Evolutionary conservation across 164 flowering plant species (phyloP), one percentile per base, ranked within the genome.

Genomic region (Cinnamomum micranthum): DNA sequence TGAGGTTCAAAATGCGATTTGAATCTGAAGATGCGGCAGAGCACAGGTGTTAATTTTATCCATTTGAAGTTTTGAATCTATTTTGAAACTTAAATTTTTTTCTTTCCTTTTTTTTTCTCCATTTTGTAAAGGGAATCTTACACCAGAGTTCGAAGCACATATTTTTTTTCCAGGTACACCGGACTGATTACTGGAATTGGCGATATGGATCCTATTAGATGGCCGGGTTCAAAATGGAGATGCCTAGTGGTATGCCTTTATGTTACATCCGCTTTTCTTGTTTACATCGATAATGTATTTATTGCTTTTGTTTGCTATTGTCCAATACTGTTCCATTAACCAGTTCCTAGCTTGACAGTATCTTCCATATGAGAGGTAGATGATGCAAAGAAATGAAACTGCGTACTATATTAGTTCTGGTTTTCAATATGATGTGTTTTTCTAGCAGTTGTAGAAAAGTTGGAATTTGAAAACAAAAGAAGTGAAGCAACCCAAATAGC

Each of bases 161-260:
- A 6, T 31, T 12, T 6, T 25, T 67, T 67, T 74, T 72, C 89
- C 89, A 93, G 97, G 86, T 87, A 76, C 77, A 86, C 92, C 9
- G 99, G 99, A 23, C 55, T 91, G 12, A 80, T 96, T 63, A 84
- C 88, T 71, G 97, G 97, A 65, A 81, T 88, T 20, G 77, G 87
- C 79, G 98, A 96, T 66, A 67, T 88, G 71, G 99, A 96, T 86
- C 92, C 97, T 62, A 73, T 82, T 13, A 84, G 93, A 74, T 93
- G 98, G 97, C 92, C 93, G 64, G 88, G 91, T 60, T 93, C 98
- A 55, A 91, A 88, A 76, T 93, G 98, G 99, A 87, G 87, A 83
- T 90, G 97, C 79, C 82, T 94, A 50, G 51, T 85, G 90, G 99
- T 96, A 88, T 52, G 91, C 64, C 67, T 25, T 23, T 55, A 55